phyloP scores from a whole-genome alignment of 2,329 filamentous ascomycete genomes.

The Penicillium palitans region DNA sequence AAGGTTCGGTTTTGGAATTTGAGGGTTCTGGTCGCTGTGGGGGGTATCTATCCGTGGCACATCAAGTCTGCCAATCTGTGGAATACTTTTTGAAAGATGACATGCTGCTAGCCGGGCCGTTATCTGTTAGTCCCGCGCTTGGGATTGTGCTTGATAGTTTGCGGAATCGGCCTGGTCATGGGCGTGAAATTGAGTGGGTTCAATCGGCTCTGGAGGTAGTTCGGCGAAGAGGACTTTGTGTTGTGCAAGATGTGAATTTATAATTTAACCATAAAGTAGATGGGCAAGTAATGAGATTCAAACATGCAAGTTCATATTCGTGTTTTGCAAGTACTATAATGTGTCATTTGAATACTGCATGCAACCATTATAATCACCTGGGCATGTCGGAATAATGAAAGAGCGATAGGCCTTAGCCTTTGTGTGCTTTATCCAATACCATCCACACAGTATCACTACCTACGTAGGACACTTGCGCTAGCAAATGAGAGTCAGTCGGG shows the following conservation, averaged over 20 bases:
- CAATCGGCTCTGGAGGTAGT: background rate
- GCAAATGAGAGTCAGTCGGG: no score
- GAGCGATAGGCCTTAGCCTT: no score
- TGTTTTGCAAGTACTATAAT: no score
- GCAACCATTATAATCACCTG: no score
- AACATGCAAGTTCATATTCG: no score
- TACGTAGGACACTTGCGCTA: no score
- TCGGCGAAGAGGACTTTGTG: conserved; percentile 4
- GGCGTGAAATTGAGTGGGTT: conserved; percentile 5
- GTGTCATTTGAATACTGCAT: no score
- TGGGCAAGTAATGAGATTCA: no score
- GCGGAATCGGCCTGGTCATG: background rate
- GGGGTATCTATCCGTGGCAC: conserved; percentile 28
- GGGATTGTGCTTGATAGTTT: conserved; percentile 11
- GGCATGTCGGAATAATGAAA: no score
- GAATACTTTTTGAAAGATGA: conserved; percentile 34
- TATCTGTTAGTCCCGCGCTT: conserved; percentile 12
- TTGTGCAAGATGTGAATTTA: background rate
- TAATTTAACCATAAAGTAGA: background rate
- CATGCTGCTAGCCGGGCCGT: conserved; percentile 17
- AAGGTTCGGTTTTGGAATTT: background rate
- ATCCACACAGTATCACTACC: no score
- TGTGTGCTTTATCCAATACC: no score
- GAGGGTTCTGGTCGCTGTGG: conserved; percentile 6
- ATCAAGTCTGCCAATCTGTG: conserved; percentile 38